Base-by-base conservation (phyloP, 2,329 filamentous ascomycete genomes). In the Zymoseptoria tritici region DNA sequence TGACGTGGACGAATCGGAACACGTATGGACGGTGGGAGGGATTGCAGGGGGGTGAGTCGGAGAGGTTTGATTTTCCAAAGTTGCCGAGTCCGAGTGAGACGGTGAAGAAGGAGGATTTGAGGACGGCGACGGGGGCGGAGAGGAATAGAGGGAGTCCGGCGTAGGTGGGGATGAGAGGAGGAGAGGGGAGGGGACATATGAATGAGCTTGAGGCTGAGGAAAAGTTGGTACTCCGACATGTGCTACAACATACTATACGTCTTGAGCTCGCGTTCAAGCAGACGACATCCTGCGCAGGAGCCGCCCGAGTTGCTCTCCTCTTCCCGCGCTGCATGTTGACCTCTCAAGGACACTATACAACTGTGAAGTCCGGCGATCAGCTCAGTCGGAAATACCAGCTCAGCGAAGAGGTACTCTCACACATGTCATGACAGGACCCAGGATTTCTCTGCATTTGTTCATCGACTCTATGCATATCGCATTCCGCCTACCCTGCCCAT, bases 1-100 rank as follows among this genome's bases (percentile, higher is more conserved):
- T 97, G 74, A 88, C 88, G 50, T 99, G 94, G 94, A 87, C 72
- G 36, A 77, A 78, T 58, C 72, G 67, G 68, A 60, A 68, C 60
- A 73, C 75, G 64, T 60, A 66, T 58, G 83, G 83, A 9, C 73
- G 77, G 55, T 92, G 89, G 89, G 81, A 85, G 76, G 80, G 78
- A 57, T 69, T 91, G 62, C 78, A 80, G 67, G 85, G 83, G 4
- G 88, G 87, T n/a, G 71, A 81, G 65, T 90, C 85, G 71, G 79
- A 84, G 66, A 72, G 71, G 26, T 91, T 92, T 70, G 74, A 20
- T 78, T 93, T 64, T 55, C 89, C 89, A 0, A 78, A 80, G 31
- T 67, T 91, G 61, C 26, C 42, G 19, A 90, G 89, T 78, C 78
- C 75, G 22, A 87, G 85, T 77, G 69, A 73, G 61, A 62, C 63